Evolutionary conservation across 768 basidiomycete species (phyloP), one percentile per base, ranked within the genome.

Genomic region (Leccinum obscurum): DNA sequence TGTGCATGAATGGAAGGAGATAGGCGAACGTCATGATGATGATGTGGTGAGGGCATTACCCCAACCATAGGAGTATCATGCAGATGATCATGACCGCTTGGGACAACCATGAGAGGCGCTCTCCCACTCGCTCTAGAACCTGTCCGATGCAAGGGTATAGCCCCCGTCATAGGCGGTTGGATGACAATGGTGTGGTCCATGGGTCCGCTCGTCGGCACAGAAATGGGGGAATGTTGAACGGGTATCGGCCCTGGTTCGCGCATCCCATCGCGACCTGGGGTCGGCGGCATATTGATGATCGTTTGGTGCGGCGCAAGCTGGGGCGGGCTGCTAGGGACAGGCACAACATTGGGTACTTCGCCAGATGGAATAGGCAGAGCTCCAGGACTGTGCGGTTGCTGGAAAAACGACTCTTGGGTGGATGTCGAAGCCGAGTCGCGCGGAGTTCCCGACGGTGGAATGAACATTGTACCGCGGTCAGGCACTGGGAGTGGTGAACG

Each of bases 1-100:
- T 54, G 59, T 22, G 62, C 69, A 26, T 67, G 67, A 51, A 70
- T 68, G 48, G 69, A 63, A 46, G 68, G 77, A 15, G 71, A 67
- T 52, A 62, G 66, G 28, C 14, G 65, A 32, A 61, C 32, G 61
- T 59, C 62, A 13, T 56, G 56, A 26, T 55, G n/a, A 44, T 59
- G 64, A 11, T 34, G 32, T 15, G 49, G 26, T 24, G 64, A 55
- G 9, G 63, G 61, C 41, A 64, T 52, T 13, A 60, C 24, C 3
- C 60, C 68, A 15, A 69, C 54, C n/a, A 67, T 28, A 51, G 67
- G 55, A 46, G 65, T 39, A 10, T 39, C 53, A 65, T 62, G 72
- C 55, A 69, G 65, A 22, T 62, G 66, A 22, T 62, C 66, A n/a
- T 39, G 69, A 32, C 62, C 60, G 26, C 55, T 49, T 37, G 39